Evolutionary conservation across 257 asterid genomes (phyloP).

Genomic region (Nicotiana paniculata): DNA sequence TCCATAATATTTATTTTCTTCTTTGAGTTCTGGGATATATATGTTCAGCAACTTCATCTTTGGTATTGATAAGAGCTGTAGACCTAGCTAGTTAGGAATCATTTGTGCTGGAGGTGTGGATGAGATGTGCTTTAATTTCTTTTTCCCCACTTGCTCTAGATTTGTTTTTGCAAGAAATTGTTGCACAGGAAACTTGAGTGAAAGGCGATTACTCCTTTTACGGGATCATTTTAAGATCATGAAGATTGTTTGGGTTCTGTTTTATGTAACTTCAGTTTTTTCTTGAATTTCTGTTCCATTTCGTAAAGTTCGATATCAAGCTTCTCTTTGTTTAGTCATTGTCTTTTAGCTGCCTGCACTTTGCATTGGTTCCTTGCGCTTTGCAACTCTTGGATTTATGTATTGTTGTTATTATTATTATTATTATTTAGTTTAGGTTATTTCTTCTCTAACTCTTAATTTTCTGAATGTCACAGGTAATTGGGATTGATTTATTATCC

Average conservation of each 20-base stretch:
- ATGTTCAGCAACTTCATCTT: neutral
- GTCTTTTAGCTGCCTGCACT: neutral
- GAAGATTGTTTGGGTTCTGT: neutral
- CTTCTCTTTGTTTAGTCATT: neutral
- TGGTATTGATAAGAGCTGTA: neutral
- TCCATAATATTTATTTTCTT: neutral
- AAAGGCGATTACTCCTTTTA: neutral
- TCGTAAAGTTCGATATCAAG: neutral
- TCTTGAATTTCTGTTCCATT: neutral
- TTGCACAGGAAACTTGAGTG: neutral
- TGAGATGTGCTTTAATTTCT: neutral
- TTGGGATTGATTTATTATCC: slow-evolving; percentile 72
- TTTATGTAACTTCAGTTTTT: neutral
- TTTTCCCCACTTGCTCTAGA: neutral
- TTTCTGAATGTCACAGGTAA: slow-evolving; percentile 38
- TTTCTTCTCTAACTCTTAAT: neutral
- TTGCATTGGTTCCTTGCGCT: neutral
- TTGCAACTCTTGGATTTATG: neutral
- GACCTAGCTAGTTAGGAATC: neutral
- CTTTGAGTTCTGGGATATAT: neutral
- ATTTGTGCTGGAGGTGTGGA: neutral
- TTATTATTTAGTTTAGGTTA: neutral
- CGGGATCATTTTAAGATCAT: neutral
- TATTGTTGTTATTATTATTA: neutral
- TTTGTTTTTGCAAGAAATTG: neutral